phyloP scores from a whole-genome alignment of 2,329 filamentous ascomycete genomes.

The Orbilia oligospora region DNA sequence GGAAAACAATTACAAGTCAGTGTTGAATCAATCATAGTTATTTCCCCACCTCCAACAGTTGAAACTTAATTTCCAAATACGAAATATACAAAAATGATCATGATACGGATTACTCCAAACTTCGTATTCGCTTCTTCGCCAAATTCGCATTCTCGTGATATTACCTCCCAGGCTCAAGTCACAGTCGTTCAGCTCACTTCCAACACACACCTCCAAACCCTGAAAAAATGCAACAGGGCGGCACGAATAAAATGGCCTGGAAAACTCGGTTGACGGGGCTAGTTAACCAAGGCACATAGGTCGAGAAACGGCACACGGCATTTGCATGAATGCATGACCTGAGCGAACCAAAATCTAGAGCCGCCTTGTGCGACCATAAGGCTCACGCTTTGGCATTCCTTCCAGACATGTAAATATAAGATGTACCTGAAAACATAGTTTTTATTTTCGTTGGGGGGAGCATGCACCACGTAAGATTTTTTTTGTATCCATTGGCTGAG shows the following conservation, averaged over 20 bases:
- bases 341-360: slow-evolving; percentile 14
- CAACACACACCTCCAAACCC: slow-evolving; percentile 30
- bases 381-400: slow-evolving; percentile 11
- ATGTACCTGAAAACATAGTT: background rate
- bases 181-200: slow-evolving; percentile 14
- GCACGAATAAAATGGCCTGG: background rate
- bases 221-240: slow-evolving; percentile 30
- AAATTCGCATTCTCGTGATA: slow-evolving; percentile 10
- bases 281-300: background rate
- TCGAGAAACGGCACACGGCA: slow-evolving; percentile 31
- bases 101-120: background rate
- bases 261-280: background rate
- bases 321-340: slow-evolving; percentile 7
- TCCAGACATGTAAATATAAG: background rate
- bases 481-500: background rate
- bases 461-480: slow-evolving; percentile 1
- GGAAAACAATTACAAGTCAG: background rate
- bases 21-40: background rate
- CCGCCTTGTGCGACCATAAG: slow-evolving; percentile 25
- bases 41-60: slow-evolving; percentile 16
- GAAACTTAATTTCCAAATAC: background rate
- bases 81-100: background rate
- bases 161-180: background rate
- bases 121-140: slow-evolving; percentile 19
- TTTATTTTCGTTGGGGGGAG: slow-evolving; percentile 3